phyloP scores from a whole-genome alignment of 257 asterid genomes.

The Galeopsis tetrahit region DNA sequence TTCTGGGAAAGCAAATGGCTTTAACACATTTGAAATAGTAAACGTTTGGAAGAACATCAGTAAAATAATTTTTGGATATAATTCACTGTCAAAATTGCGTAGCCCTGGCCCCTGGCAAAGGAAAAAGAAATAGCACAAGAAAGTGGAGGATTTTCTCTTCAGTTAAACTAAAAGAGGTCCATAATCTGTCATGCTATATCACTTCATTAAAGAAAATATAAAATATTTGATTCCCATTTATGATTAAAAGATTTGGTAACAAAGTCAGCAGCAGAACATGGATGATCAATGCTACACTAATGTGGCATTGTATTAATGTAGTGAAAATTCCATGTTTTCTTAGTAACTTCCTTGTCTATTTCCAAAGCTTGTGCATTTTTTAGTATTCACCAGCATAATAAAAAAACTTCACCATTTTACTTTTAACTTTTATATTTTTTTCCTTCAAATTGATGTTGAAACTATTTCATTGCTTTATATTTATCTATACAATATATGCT shows the following conservation, averaged over 20 bases:
- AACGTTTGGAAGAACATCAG: neutral
- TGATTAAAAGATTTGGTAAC: neutral
- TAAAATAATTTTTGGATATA: neutral
- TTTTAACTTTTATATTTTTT: neutral
- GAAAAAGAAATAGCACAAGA: neutral
- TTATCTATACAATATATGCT: neutral
- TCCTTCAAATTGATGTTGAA: slow-evolving; percentile 7
- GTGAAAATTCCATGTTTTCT: neutral
- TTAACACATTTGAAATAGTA: neutral
- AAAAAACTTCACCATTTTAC: neutral
- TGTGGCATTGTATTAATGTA: neutral
- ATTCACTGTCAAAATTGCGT: slow-evolving; percentile 8
- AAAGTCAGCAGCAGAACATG: slow-evolving; percentile 2
- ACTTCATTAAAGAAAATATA: slow-evolving; percentile 14
- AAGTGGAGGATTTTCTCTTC: neutral
- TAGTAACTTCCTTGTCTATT: neutral
- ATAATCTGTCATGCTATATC: neutral
- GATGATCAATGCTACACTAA: neutral
- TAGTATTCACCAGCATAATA: neutral
- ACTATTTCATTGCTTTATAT: neutral
- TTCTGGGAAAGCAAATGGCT: slow-evolving; percentile 10
- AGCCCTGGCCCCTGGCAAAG: slow-evolving; percentile 2
- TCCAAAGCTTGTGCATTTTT: neutral
- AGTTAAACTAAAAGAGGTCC: slow-evolving; percentile 5
- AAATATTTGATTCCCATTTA: neutral